Base-by-base conservation (phyloP, 2,329 filamentous ascomycete species). In the Xylaria sp. region DNA sequence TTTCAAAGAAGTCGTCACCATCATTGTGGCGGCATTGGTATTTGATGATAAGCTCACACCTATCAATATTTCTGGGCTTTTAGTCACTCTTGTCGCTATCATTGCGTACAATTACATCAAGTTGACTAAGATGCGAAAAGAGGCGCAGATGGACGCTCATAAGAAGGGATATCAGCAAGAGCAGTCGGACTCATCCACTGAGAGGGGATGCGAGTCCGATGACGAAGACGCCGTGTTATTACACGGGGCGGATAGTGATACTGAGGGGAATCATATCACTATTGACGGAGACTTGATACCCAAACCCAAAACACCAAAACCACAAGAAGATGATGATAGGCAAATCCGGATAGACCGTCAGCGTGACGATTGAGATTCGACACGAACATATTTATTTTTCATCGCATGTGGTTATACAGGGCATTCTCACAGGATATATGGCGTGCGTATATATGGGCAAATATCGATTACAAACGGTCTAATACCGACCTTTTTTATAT, bases 1-100 rank as follows among this genome's bases (percentile, higher is more conserved):
- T 70, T 98, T 99, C 86, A 99, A 99, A 80, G 96, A 99, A 82
- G 96, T 98, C 48, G 91, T 99, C 64, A 99, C 96, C 16, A 98
- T 99, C 76, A 91, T 89, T 48, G 94, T 93, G 0, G 95, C 95
- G 0, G 92, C 93, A 9, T 80, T 97, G 32, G 90, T 97, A 3
- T 99, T 98, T 83, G 88, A 96, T 75, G 96, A 99, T 78, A 88
- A 87, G 58, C 87, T 99, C 54, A 98, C 94, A 0, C 84, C 91
- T 0, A 89, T 99, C 83, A 99, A 99, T 79, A 84, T 98, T 10
- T 87, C 92, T 18, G 96, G 96, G 8, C 84, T 99, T 13, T 78
- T 97, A n/a, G 90, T 97, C 59, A 99, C 96, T 0, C 93, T 98
- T 73, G 84, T 86, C 50, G 94, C 93, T 72, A 99, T 99, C 71